Conservation (phyloP, 305 asterid species). For the Fraxinus velutina region DNA sequence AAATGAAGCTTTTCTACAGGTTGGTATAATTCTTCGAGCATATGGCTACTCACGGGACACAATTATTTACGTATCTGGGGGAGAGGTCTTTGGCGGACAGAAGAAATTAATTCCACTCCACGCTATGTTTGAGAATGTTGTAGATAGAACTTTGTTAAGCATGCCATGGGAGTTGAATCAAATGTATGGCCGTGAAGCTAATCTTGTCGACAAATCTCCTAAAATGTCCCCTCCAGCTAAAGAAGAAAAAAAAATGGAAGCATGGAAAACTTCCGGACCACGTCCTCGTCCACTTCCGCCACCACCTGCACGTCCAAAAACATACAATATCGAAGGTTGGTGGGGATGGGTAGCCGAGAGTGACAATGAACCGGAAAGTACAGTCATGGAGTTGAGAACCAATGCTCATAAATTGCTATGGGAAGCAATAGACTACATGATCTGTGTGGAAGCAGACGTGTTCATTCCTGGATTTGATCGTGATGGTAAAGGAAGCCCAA, state of each 20-base stretch:
- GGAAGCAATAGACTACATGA: constrained; percentile 87
- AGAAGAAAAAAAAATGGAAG: constrained; percentile 41
- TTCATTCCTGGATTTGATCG: constrained; percentile 85
- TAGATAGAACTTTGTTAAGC: constrained; percentile 82
- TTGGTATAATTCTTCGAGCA: constrained; percentile 90
- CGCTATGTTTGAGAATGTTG: constrained; percentile 89
- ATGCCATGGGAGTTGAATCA: constrained; percentile 65
- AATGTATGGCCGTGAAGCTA: constrained; percentile 87
- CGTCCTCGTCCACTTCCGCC: constrained; percentile 99
- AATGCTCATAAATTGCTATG: constrained; percentile 86
- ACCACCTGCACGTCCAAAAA: constrained; percentile 80
- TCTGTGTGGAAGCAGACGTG: constrained; percentile 81
- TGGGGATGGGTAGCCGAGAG: constrained; percentile 99
- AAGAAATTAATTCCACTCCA: constrained; percentile 91
- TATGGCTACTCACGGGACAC: constrained; percentile 92
- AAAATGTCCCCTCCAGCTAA: constrained; percentile 43
- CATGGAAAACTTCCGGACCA: constrained; percentile 65
- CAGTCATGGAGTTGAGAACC: constrained; percentile 83
- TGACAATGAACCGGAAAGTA: constrained; percentile 90
- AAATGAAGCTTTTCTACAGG: constrained; percentile 37
- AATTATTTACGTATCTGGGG: constrained; percentile 77
- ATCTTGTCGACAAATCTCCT: constrained; percentile 55
- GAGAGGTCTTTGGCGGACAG: constrained; percentile 96
- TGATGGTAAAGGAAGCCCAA: constrained; percentile 87
- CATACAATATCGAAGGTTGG: constrained; percentile 98